Evolutionary conservation across 2,329 filamentous ascomycete genomes (phyloP).

Genomic region (Aspergillus ochraceoroseus): DNA sequence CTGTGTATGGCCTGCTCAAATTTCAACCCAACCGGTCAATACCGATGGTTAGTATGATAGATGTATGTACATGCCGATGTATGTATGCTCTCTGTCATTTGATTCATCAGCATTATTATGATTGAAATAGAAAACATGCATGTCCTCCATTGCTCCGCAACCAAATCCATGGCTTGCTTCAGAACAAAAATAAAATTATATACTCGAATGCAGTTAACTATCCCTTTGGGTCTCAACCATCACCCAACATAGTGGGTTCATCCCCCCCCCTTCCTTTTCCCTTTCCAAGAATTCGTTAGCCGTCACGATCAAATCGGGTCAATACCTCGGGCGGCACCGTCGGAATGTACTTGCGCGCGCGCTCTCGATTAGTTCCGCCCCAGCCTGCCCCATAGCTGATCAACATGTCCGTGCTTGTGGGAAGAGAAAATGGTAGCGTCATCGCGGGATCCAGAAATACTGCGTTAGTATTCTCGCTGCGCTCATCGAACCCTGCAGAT

Average conservation of each 20-base stretch:
- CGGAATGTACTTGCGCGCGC: conserved; percentile 91
- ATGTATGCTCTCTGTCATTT: no score
- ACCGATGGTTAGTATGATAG: no score
- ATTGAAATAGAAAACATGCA: conserved; percentile 3
- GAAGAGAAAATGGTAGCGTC: conserved; percentile 91
- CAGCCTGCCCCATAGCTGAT: conserved; percentile 92
- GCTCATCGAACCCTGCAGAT: conserved; percentile 23
- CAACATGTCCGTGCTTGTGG: conserved; percentile 95
- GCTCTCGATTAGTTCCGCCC: conserved; percentile 83
- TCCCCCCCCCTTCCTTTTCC: not conserved
- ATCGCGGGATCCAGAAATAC: conserved; percentile 81
- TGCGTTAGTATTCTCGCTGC: conserved; percentile 26
- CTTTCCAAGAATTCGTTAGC: conserved; percentile 19
- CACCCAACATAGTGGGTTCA: not conserved
- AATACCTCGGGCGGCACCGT: conserved; percentile 92
- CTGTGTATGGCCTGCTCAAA: no score
- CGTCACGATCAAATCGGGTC: conserved; percentile 67
- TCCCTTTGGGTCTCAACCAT: no score
- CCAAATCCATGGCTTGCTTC: not conserved
- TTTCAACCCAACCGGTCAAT: no score
- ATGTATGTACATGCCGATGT: no score
- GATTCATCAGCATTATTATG: conserved; percentile 1
- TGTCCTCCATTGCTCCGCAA: not conserved
- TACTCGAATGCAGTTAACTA: conserved; percentile 1
- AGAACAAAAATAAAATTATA: conserved; percentile 1